phyloP scores from a whole-genome alignment of 805 yeast species.

The Ogataea parapolymorpha region DNA sequence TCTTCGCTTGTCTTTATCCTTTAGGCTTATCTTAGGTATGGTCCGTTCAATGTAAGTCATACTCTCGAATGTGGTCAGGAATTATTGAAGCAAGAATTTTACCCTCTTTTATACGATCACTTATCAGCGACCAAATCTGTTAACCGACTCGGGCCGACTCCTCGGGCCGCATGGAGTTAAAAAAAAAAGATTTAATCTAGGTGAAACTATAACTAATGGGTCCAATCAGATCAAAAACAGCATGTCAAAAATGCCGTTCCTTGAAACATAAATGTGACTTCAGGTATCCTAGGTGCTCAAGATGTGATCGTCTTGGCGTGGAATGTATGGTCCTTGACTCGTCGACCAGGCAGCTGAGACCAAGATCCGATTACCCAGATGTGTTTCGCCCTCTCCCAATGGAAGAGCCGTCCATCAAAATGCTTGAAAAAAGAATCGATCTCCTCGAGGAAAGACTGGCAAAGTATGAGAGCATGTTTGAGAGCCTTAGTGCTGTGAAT shows the following conservation, averaged over 20 bases:
- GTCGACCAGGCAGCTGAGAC: constrained; percentile 10
- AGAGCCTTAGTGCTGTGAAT: no score
- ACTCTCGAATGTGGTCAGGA: not conserved
- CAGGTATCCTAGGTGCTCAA: constrained; percentile 22
- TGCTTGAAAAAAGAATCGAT: constrained; percentile 2
- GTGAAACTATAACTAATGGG: constrained; percentile 9
- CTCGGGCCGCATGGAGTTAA: not conserved
- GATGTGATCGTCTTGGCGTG: constrained; percentile 17
- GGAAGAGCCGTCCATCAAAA: not conserved
- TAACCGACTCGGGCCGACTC: constrained; percentile 8
- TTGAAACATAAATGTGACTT: constrained; percentile 26
- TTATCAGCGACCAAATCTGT: not conserved
- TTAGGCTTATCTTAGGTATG: constrained; percentile 32
- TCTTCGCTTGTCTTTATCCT: constrained; percentile 24
- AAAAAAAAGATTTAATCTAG: not conserved
- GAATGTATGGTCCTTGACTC: constrained; percentile 21
- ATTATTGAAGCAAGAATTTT: no score
- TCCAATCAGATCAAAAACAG: constrained; percentile 9
- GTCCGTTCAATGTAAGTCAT: constrained; percentile 16
- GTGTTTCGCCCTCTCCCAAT: no score
- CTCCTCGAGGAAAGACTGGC: constrained; percentile 3
- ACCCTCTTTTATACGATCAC: no score
- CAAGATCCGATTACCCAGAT: constrained; percentile 1
- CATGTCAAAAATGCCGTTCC: constrained; percentile 26
- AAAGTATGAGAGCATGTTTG: not conserved